Conservation (phyloP, 1,284 basidiomycete genomes). For the Cerrena zonata region DNA sequence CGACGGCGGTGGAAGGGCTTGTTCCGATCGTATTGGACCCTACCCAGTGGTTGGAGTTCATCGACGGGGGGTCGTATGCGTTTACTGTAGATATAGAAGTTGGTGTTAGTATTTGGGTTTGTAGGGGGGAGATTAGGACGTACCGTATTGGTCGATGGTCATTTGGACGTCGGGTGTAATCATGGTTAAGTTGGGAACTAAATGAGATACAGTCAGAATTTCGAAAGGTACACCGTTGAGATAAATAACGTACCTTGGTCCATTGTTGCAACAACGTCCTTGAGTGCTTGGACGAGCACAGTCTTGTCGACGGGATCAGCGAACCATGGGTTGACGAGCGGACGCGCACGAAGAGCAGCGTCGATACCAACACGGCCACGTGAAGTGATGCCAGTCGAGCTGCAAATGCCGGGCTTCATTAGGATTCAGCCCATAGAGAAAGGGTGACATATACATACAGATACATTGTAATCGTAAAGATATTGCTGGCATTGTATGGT, state of each 20-base stretch:
- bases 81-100: constrained; percentile 31
- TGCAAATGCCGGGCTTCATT: constrained; percentile 7
- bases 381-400: constrained; percentile 48
- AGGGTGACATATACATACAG: constrained; percentile 30
- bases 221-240: not conserved
- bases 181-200: constrained; percentile 45
- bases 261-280: constrained; percentile 41
- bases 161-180: constrained; percentile 57
- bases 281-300: constrained; percentile 43
- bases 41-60: constrained; percentile 59
- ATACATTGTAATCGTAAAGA: constrained; percentile 59
- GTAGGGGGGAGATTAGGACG: constrained; percentile 9
- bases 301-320: constrained; percentile 50
- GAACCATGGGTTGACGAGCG: constrained; percentile 54
- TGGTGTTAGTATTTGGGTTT: not conserved
- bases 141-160: constrained; percentile 47
- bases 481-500: constrained; percentile 42
- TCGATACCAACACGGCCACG: constrained; percentile 58
- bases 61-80: constrained; percentile 36
- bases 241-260: constrained; percentile 29
- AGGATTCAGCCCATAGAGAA: constrained; percentile 1
- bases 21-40: constrained; percentile 48
- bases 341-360: constrained; percentile 41
- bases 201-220: constrained; percentile 1
- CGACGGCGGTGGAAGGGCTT: constrained; percentile 35